phyloP scores from a whole-genome alignment of 164 flowering plant genomes.

The Stephania japonica region DNA sequence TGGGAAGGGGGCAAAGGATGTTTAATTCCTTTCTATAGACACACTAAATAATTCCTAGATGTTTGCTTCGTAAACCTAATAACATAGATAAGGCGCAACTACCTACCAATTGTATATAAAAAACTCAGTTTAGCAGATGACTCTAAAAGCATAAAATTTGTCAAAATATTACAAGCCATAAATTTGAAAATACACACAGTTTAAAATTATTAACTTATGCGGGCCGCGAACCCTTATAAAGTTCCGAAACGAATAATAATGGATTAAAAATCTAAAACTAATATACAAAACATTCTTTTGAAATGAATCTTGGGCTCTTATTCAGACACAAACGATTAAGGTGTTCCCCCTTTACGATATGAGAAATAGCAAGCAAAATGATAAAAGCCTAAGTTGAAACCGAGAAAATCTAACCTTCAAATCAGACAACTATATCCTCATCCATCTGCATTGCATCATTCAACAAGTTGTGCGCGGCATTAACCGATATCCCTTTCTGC shows the following conservation, averaged over 20 bases:
- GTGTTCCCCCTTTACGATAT: neutral
- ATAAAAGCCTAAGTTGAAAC: constrained; percentile 6
- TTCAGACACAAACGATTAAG: constrained; percentile 8
- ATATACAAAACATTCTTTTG: constrained; percentile 4
- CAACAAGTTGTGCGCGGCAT: constrained; percentile 54
- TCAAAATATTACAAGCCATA: neutral
- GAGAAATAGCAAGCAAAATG: constrained; percentile 5
- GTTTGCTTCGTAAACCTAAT: too few species aligned
- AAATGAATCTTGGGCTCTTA: constrained; percentile 6
- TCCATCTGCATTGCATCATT: constrained; percentile 43
- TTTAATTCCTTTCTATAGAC: too few species aligned
- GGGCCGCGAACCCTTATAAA: neutral
- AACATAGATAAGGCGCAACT: too few species aligned
- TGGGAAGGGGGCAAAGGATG: too few species aligned
- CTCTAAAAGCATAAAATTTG: too few species aligned
- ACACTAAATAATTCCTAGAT: too few species aligned
- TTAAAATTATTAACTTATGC: neutral
- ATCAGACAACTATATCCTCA: constrained; percentile 77
- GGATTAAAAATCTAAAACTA: neutral
- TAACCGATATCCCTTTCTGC: constrained; percentile 58
- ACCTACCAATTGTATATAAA: too few species aligned
- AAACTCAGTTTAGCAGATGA: too few species aligned
- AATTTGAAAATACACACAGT: neutral
- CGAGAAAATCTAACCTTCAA: constrained; percentile 18
- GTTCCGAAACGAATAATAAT: neutral